Base-by-base conservation (phyloP, 108 stramenopile species). In the Pseudonitzschia pungens region DNA sequence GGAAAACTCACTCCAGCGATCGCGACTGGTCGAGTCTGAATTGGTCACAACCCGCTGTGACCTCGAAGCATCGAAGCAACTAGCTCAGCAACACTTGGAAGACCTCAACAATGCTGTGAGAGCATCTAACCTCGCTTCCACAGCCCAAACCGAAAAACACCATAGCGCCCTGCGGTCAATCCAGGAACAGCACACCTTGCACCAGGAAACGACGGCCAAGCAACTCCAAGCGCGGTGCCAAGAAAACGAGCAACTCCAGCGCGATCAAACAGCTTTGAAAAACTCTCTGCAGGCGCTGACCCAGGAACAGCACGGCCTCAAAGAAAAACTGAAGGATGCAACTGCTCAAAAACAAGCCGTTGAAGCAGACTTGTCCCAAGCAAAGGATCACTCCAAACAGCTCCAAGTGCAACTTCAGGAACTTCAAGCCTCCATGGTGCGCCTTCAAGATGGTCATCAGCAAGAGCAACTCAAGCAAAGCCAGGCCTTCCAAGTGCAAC, bases 11-110 rank as follows among this genome's bases (percentile, higher is more conserved):
- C 9, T 48, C 20, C 6, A 44, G 18, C 33, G 42, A 21, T 21
- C 42, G 4, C 45, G 44, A 2, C 0, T 15, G n/a, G 42, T 67
- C 44, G 45, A 67, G 22, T 67, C 60, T 18, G n/a, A 42, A 62
- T n/a, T 67, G 44, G 43, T 50, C 9, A 28, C 43, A 26, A 26
- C 27, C 14, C 43, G 66, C 22, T 45, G 45, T 26, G 66, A 67
- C 43, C 28, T 67, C 21, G 8, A 67, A 67, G n/a, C 33, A 4
- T 18, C 27, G 1, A 27, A 26, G 8, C 57, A 27, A 22, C 24
- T 27, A 58, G 28, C 16, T 10, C 24, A 58, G 0, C 57, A 26
- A 4, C 21, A 22, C 0, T 4, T 26, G 29, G 31, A 58, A 14
- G 26, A 58, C 16, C 26, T 22, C 7, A 10, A 58, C 9, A 31